Percentiles rank a stretch among this genome's conserved stretches.
Evolutionary conservation across 108 stramenopile genomes (phyloP).

Genomic region (Cyclotella choctawhatcheeana): DNA sequence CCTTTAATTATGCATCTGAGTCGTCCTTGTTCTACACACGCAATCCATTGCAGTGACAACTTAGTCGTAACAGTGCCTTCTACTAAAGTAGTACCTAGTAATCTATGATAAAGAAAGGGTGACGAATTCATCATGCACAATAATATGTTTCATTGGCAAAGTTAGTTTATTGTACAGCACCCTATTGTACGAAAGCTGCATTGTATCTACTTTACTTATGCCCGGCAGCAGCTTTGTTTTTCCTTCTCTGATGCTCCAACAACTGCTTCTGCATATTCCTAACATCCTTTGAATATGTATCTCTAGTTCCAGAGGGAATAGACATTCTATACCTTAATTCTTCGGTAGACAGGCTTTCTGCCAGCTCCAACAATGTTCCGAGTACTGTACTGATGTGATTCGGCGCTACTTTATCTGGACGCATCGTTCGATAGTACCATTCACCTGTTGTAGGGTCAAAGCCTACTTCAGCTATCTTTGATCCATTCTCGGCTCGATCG

Average conservation of each 20-base stretch:
- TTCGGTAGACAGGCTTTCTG: constrained; percentile 83
- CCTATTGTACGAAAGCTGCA: too few relatives aligned
- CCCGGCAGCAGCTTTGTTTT: constrained; percentile 47
- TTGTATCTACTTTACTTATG: constrained; percentile 15
- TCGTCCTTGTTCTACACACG: too few relatives aligned
- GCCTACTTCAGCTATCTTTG: constrained; percentile 87
- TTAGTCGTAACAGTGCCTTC: too few relatives aligned
- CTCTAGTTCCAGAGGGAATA: constrained; percentile 73
- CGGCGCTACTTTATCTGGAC: constrained; percentile 84
- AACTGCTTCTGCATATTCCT: constrained; percentile 82
- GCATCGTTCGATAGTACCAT: constrained; percentile 92
- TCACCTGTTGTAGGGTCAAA: constrained; percentile 90
- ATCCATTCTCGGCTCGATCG: constrained; percentile 64
- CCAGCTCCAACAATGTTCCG: constrained; percentile 86
- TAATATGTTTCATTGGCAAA: too few relatives aligned
- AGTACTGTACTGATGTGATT: constrained; percentile 89
- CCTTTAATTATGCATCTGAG: too few relatives aligned
- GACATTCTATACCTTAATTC: constrained; percentile 88
- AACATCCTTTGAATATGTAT: constrained; percentile 84
- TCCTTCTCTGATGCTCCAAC: constrained; percentile 69
- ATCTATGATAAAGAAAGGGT: too few relatives aligned
- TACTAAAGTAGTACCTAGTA: too few relatives aligned
- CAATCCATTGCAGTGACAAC: too few relatives aligned
- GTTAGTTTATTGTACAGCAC: too few relatives aligned
- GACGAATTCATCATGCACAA: too few relatives aligned